Evolutionary conservation across 805 yeast species (phyloP), one percentile per base, ranked within the genome.

Genomic region (Saturnispora halmiae): DNA sequence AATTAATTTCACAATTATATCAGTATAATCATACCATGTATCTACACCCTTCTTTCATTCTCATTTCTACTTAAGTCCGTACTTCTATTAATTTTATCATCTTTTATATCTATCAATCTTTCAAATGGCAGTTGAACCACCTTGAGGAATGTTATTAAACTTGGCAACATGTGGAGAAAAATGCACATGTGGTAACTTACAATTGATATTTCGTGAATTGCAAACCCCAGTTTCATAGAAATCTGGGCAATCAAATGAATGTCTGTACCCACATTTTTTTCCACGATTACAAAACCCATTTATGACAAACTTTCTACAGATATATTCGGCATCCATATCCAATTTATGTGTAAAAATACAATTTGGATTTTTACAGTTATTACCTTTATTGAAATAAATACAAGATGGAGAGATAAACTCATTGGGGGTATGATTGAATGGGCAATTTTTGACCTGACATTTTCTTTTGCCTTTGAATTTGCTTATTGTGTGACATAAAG

Each of bases 231-330:
- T 63, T 45, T 74, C 77, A 47, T 73, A 79, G 49, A 69, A 72
- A 51, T 82, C 90, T 0, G 94, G 90, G 59, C 94, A 83, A 43
- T 73, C 73, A 48, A 65, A 70, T 13, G 61, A 58, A 53, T 83
- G 94, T 27, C 69, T 57, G 34, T 71, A 68, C 5, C 70, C 65
- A 53, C 94, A 83, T 24, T 51, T 47, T 20, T 59, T 52, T 0
- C 92, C 94, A 19, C 72, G 56, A 24, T 64, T 70, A 57, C 94
- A 83, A 61, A 72, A 80, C 1, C 88, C 87, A 15, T 72, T 73
- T 25, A 77, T 50, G 4, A 88, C 71, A 62, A 83, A 84, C 22
- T 72, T 76, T 18, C 84, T 64, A 52, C 94, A 83, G 1, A 75
- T 64, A 14, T 42, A 43, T n/a, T 36, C 26, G 6, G 64, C 67